Evolutionary conservation across 495 filamentous ascomycete genomes (phyloP), one percentile per base, ranked within the genome.

Genomic region (Articulospora tetracladia): DNA sequence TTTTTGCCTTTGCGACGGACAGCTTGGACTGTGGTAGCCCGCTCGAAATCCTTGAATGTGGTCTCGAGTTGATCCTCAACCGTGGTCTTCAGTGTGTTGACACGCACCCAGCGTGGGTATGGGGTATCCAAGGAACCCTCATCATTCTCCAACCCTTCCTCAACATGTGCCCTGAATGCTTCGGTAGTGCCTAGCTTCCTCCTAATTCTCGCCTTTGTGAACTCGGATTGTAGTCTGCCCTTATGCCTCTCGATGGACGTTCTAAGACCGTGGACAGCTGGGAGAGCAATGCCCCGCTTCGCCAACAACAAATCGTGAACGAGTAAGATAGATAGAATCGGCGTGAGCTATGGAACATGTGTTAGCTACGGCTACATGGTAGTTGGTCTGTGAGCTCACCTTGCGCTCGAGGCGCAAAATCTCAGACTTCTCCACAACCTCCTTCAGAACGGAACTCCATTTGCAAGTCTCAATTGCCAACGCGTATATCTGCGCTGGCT

Each of bases 71-170:
- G 88, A 12, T 83, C 79, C 25, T 86, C 81, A 1, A 94, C 66
- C 0, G 80, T 85, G 12, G 85, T 85, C 53, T 86, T 87, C 17
- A 97, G 71, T 2, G 86, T 83, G 65, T 98, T 98, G 27, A 98
- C 79, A 2, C 94, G 84, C 7, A 95, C 84, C 94, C 94, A 98
- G 50, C 93, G 84, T 1, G 92, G 92, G 68, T 92, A 77, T 66
- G 56, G 60, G 26, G 53, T 36, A 28, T 60, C 60, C 19, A 61
- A 55, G n/a, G n/a, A 48, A 49, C 57, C 55, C 1, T 30, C 22
- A 17, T 32, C 47, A 52, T 59, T 55, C 34, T 65, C 67, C 50
- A 55, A 25, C 10, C 64, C 66, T 49, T 73, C 54, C 62, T 83
- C 77, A 11, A 96, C 69, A 17, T 77, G 72, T 11, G 76, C 74